Evolutionary conservation across 441 rosid genomes (phyloP).

Genomic region (Hura crepitans): DNA sequence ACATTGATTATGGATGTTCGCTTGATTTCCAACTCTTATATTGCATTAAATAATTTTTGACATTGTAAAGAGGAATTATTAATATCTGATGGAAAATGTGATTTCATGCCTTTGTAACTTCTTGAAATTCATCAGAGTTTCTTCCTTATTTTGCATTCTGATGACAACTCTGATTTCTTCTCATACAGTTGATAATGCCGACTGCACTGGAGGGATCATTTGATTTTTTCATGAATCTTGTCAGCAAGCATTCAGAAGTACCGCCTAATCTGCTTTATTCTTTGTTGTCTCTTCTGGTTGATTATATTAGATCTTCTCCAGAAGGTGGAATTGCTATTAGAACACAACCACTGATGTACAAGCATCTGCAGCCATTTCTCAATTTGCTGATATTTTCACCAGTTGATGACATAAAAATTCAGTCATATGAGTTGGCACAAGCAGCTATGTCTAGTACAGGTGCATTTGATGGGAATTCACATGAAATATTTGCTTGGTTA

Average conservation of each 20-base stretch:
- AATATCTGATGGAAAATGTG: constrained; percentile 7
- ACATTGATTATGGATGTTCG: not conserved
- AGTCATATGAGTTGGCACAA: constrained; percentile 55
- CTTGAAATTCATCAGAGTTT: not conserved
- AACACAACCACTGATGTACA: constrained; percentile 69
- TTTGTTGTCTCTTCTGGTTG: constrained; percentile 61
- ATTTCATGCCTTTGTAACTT: constrained; percentile 12
- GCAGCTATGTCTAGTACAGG: constrained; percentile 88
- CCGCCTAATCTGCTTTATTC: constrained; percentile 56
- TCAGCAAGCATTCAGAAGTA: constrained; percentile 47
- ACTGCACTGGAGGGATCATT: constrained; percentile 74
- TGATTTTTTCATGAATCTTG: constrained; percentile 69
- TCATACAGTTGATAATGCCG: constrained; percentile 64
- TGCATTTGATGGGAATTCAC: constrained; percentile 71
- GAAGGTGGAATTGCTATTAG: constrained; percentile 40
- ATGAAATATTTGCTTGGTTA: constrained; percentile 78
- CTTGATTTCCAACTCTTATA: not conserved
- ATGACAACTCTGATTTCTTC: constrained; percentile 24
- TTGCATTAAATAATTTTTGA: not conserved
- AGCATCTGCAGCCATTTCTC: constrained; percentile 61
- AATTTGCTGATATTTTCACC: constrained; percentile 60
- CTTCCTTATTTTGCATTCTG: constrained; percentile 12
- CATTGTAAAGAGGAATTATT: not conserved
- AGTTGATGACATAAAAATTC: constrained; percentile 46
- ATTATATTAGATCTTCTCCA: constrained; percentile 54